phyloP scores from a whole-genome alignment of 768 basidiomycete genomes.

The Trametes sanguinea region DNA sequence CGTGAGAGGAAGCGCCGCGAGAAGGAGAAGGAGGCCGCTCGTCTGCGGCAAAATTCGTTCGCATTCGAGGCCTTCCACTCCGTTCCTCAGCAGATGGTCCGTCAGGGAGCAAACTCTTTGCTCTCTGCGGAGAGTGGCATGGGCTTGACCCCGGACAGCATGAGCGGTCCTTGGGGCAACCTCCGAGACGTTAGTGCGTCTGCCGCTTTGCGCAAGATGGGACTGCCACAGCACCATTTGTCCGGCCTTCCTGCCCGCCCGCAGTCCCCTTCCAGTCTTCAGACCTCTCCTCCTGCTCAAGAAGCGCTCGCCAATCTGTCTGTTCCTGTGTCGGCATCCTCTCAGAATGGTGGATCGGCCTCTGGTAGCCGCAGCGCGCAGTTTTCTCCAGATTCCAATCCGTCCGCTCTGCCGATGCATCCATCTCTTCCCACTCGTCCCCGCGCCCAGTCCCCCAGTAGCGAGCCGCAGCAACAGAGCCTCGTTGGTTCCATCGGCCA shows the following conservation, averaged over 20 bases:
- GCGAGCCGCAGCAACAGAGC: conserved; percentile 22
- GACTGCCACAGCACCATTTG: conserved; percentile 24
- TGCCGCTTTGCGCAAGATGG: conserved; percentile 32
- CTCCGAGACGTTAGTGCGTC: conserved; percentile 31
- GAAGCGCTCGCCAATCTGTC: conserved; percentile 22
- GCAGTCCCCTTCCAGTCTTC: conserved; percentile 24
- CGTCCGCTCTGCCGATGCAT: conserved; percentile 29
- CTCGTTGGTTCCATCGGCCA: conserved; percentile 2
- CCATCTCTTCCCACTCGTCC: conserved; percentile 33
- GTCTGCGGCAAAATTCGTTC: conserved; percentile 43
- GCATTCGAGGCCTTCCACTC: conserved; percentile 84
- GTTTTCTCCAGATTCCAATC: conserved; percentile 33
- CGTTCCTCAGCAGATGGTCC: conserved; percentile 45
- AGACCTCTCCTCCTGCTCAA: conserved; percentile 29
- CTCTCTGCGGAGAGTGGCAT: conserved; percentile 34
- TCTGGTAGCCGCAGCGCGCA: conserved; percentile 26
- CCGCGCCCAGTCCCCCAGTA: conserved; percentile 31
- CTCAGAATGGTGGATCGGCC: conserved; percentile 25
- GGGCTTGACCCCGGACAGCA: conserved; percentile 21
- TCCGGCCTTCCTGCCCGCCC: conserved; percentile 29
- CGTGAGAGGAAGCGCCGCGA: conserved; percentile 53
- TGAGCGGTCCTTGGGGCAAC: conserved; percentile 27
- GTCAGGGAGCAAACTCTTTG: conserved; percentile 34
- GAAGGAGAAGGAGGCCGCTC: conserved; percentile 55
- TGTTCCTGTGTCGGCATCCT: conserved; percentile 11